Evolutionary conservation across 768 basidiomycete species (phyloP), one percentile per base, ranked within the genome.

Genomic region (Serendipita sp.): DNA sequence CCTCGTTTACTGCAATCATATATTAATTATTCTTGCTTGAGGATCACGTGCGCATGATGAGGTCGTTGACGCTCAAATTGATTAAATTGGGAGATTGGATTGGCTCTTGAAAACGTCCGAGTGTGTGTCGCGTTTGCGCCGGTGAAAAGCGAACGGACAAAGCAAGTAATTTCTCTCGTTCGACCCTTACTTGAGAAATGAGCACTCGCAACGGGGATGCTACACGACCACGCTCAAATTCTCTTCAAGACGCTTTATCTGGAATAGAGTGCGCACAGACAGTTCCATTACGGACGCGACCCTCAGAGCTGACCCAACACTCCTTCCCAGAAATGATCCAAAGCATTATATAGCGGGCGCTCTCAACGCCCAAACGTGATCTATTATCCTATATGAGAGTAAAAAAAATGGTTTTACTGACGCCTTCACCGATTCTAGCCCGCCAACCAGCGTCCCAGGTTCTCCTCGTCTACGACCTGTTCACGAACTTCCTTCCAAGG

Each of bases 401-500:
- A 7, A 14, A 38, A 38, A 38, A 7, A 38, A 38, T 38, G 38
- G 7, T 38, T 20, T 20, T 48, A 9, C 9, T 48, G n/a, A 28
- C 7, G n/a, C n/a, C 3, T 48, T 48, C n/a, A 38, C 38, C 38
- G 38, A 38, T 14, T 38, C 45, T 50, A 30, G 53, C 24, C 53
- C 53, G 20, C 26, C 53, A 33, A 34, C 53, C 24, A 28, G 26
- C 30, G 26, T 4, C 53, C 53, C 17, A 31, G 17, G 53, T 33
- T 58, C 53, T 4, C 53, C 24, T n/a, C 45, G 3, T 20, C 45
- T 28, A n/a, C n/a, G 26, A 62, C 44, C n/a, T 22, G 48, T n/a
- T 30, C 62, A 51, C 50, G 44, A 33, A 45, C 44, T 17, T 13
- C 53, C 64, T 26, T 68, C 68, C 16, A 60, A 62, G 17, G 79